Evolutionary conservation across 345 rosid genomes (phyloP).

Genomic region (Salix udensis): DNA sequence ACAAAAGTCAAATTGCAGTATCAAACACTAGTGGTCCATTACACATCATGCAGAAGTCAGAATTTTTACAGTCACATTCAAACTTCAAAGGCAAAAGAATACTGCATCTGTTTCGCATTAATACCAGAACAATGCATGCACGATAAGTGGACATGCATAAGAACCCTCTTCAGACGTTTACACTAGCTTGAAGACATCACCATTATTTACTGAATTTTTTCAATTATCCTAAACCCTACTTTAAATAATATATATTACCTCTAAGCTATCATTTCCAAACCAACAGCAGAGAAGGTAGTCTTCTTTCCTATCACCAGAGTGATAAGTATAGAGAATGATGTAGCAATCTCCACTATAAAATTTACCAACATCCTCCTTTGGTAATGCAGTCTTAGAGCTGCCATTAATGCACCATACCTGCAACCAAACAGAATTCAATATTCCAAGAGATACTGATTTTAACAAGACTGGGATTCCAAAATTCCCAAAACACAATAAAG

Average conservation of each 20-base stretch:
- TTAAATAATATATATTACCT: constrained; percentile 49
- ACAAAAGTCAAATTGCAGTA: not conserved
- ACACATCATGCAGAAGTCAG: not conserved
- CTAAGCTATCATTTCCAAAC: constrained; percentile 84
- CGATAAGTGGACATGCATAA: not conserved
- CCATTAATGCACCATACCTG: constrained; percentile 93
- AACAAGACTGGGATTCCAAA: constrained; percentile 5
- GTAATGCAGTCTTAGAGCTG: constrained; percentile 64
- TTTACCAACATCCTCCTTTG: constrained; percentile 84
- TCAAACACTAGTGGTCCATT: not conserved
- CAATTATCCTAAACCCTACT: not conserved
- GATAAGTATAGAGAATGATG: constrained; percentile 79
- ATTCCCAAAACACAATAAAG: constrained; percentile 14
- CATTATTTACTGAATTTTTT: not conserved
- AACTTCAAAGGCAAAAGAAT: not conserved
- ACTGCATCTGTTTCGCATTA: not conserved
- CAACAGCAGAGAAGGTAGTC: constrained; percentile 88
- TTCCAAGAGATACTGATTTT: not conserved
- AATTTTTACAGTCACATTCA: not conserved
- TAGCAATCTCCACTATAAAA: constrained; percentile 96
- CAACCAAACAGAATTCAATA: constrained; percentile 13
- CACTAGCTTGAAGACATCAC: not conserved
- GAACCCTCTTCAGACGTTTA: not conserved
- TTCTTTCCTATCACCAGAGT: constrained; percentile 94
- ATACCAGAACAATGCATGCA: not conserved